Conservation (phyloP, 306 rosid species). For the Urtica urens region DNA sequence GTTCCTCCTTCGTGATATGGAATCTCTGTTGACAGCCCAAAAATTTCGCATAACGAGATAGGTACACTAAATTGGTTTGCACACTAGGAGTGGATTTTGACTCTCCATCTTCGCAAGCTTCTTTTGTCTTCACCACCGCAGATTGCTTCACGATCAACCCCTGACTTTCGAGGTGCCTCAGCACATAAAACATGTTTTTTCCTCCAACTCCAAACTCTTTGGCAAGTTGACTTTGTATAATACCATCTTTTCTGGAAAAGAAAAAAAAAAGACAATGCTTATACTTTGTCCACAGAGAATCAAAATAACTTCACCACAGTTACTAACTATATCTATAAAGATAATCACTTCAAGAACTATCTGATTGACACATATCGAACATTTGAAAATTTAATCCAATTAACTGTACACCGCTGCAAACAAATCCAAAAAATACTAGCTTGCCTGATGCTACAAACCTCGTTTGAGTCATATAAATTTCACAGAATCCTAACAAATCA, state of each 20-base stretch:
- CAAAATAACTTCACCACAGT: no score
- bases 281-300: no score
- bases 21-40: constrained; percentile 54
- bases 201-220: constrained; percentile 53
- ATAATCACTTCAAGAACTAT: no score
- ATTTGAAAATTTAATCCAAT: no score
- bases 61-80: constrained; percentile 63
- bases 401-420: no score
- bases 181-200: constrained; percentile 50
- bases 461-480: no score
- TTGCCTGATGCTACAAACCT: no score
- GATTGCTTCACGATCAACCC: constrained; percentile 62
- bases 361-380: no score
- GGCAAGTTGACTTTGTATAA: constrained; percentile 64
- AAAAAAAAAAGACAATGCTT: no score
- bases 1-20: constrained; percentile 46
- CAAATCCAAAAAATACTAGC: no score
- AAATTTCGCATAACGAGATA: constrained; percentile 57
- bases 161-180: constrained; percentile 66
- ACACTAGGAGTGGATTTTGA: constrained; percentile 30
- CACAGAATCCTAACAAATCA: no score
- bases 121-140: constrained; percentile 59
- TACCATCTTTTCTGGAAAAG: constrained; percentile 47
- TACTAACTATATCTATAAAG: no score
- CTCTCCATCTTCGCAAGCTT: constrained; percentile 31